Conservation (phyloP, 2,329 filamentous ascomycete species). For the Epichloe sp. region DNA sequence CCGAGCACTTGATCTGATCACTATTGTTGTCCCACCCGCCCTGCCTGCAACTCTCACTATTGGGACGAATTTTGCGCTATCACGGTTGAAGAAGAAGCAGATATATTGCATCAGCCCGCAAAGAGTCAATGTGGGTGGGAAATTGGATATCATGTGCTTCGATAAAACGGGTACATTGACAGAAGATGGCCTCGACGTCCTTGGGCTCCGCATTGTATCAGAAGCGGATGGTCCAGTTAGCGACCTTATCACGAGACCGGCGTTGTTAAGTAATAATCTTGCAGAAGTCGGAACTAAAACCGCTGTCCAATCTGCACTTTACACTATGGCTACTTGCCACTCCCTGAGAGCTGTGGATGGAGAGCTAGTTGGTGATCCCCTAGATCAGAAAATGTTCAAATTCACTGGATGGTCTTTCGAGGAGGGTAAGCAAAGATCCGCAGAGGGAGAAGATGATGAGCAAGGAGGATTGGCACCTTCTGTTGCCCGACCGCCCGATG, state of each 20-base stretch:
- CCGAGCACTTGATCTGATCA: slow-evolving; percentile 86
- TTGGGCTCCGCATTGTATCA: slow-evolving; percentile 72
- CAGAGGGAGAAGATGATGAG: slow-evolving; percentile 58
- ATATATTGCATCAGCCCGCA: slow-evolving; percentile 98
- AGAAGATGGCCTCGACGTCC: slow-evolving; percentile 86
- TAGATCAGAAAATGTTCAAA: slow-evolving; percentile 97
- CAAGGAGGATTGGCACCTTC: slow-evolving; percentile 70
- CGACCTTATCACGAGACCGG: slow-evolving; percentile 53
- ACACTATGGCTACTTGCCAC: slow-evolving; percentile 96
- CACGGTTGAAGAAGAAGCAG: slow-evolving; percentile 70
- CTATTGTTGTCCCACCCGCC: slow-evolving; percentile 91
- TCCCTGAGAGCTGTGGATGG: slow-evolving; percentile 76
- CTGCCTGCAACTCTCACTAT: slow-evolving; percentile 91
- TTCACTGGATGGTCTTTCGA: slow-evolving; percentile 90
- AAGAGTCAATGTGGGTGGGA: slow-evolving; percentile 90
- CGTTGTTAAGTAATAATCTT: not conserved
- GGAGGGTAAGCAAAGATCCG: slow-evolving; percentile 61
- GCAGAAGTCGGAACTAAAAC: not conserved
- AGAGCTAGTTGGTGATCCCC: slow-evolving; percentile 81
- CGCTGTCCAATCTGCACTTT: slow-evolving; percentile 49
- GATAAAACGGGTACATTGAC: slow-evolving; percentile 98
- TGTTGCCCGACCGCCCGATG: slow-evolving; percentile 65
- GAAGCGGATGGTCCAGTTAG: slow-evolving; percentile 51
- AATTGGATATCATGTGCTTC: slow-evolving; percentile 92
- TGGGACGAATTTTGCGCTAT: slow-evolving; percentile 87